phyloP scores from a whole-genome alignment of 371 early-diverging fungal genomes.

The Syncephalis fuscata region DNA sequence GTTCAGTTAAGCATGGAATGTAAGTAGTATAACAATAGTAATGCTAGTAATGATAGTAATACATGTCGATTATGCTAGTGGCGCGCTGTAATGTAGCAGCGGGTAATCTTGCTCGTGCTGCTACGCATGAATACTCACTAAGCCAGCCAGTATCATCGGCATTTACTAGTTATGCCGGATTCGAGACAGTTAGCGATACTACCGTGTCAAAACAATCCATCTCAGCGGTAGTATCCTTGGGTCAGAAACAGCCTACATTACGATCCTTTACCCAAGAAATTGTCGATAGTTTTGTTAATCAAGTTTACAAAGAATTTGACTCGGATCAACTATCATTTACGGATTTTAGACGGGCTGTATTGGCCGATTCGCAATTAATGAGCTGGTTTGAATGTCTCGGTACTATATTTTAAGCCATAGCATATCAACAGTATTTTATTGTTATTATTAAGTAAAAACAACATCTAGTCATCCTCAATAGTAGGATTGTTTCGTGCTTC shows the following conservation, averaged over 20 bases:
- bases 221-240: conserved; percentile 63
- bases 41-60: conserved; percentile 86
- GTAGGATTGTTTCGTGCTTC: conserved; percentile 14
- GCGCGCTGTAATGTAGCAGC: no score
- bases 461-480: not conserved
- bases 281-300: conserved; percentile 71
- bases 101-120: conserved; percentile 5
- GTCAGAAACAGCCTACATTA: conserved; percentile 75
- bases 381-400: conserved; percentile 57
- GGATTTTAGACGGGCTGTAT: conserved; percentile 57
- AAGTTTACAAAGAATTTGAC: conserved; percentile 30
- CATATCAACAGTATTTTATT: no score
- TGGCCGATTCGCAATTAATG: conserved; percentile 44
- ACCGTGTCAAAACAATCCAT: conserved; percentile 20
- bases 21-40: conserved; percentile 73
- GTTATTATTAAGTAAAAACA: no score
- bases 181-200: conserved; percentile 11
- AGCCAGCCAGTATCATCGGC: conserved; percentile 86
- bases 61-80: no score
- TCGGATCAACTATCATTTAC: conserved; percentile 47
- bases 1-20: conserved; percentile 75
- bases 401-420: conserved; percentile 35
- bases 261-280: conserved; percentile 65
- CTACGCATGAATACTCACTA: conserved; percentile 70
- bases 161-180: conserved; percentile 32